Evolutionary conservation across 164 flowering plant species (phyloP), one percentile per base, ranked within the genome.

Genomic region (Macadamia integrifolia): DNA sequence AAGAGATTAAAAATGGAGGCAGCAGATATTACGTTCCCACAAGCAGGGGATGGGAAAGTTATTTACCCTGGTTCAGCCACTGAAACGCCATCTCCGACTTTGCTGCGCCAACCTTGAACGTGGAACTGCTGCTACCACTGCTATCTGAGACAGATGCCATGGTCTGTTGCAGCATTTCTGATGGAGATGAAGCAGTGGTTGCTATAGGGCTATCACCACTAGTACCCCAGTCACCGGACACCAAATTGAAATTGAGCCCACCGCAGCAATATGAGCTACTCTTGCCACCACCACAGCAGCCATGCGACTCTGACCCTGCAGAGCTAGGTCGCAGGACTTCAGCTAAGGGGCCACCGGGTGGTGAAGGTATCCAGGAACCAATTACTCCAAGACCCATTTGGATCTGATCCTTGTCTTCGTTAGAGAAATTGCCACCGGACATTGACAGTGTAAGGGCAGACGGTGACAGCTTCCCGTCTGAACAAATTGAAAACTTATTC

Each of bases 301-400:
- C 72, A 49, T 70, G 75, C 43, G 80, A 67, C 50, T 71, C 72
- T 10, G 76, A 67, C 0, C 64, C 61, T 11, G 60, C 52, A 29
- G 73, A 66, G 35, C 86, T 84, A 1, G 85, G 84, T 65, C 86
- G 81, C 72, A 91, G 64, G 2, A 85, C 93, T 75, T 91, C 97
- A 7, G 88, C 93, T 66, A 91, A 73, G 2, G 97, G 97, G 30
- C 97, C 92, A 42, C 97, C 97, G 0, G 87, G 87, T 9, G 88
- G 62, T 1, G 88, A 81, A 46, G 77, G 58, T 59, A 79, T 69
- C 85, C 88, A 83, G 9, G 88, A 76, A 65, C 78, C 78, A 23
- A 55, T 67, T 11, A 68, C 46, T 43, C 81, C 74, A 56, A 76
- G 71, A 46, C 74, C 79, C 75, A 77, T 65, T 30, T 76, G 61